These are phyloP conservation scores for Pseudozyma tsukubaensis DNA, from an alignment of 1,284 basidiomycete species.

Conservation along the genomic window DNA sequence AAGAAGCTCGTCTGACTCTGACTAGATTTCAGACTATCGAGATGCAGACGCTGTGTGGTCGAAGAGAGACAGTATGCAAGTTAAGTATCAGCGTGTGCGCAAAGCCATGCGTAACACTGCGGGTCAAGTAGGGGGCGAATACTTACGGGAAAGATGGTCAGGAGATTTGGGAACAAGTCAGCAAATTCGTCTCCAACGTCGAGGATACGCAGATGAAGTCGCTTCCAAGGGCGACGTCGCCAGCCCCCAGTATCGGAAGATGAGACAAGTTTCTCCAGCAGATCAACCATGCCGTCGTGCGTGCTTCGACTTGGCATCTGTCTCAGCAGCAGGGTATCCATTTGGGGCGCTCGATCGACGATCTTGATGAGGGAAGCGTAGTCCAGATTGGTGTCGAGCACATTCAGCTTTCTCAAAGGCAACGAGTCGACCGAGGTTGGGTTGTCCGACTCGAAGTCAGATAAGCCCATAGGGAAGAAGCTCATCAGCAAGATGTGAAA, in stretches of 20 bases:
- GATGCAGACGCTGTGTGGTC: slow-evolving; percentile 5
- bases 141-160: slow-evolving; percentile 22
- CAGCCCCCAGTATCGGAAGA: background rate
- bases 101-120: too few relatives aligned
- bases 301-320: slow-evolving; percentile 24
- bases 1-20: slow-evolving; percentile 22
- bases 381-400: slow-evolving; percentile 30
- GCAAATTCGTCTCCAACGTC: slow-evolving; percentile 32
- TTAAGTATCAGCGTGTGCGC: background rate
- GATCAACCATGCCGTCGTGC: slow-evolving; percentile 16
- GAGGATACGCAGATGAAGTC: slow-evolving; percentile 13
- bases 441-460: background rate
- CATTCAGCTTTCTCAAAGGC: slow-evolving; percentile 26
- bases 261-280: slow-evolving; percentile 13
- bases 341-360: slow-evolving; percentile 4
- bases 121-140: background rate
- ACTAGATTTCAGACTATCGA: slow-evolving; percentile 23
- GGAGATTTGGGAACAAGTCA: slow-evolving; percentile 19
- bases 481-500: slow-evolving; percentile 16
- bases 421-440: background rate
- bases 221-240: slow-evolving; percentile 13
- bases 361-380: slow-evolving; percentile 12
- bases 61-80: background rate
- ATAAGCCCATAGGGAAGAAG: slow-evolving; percentile 17
- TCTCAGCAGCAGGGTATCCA: slow-evolving; percentile 23